Evolutionary conservation across 2,329 filamentous ascomycete genomes (phyloP).

Genomic region (Trichoderma sp.): DNA sequence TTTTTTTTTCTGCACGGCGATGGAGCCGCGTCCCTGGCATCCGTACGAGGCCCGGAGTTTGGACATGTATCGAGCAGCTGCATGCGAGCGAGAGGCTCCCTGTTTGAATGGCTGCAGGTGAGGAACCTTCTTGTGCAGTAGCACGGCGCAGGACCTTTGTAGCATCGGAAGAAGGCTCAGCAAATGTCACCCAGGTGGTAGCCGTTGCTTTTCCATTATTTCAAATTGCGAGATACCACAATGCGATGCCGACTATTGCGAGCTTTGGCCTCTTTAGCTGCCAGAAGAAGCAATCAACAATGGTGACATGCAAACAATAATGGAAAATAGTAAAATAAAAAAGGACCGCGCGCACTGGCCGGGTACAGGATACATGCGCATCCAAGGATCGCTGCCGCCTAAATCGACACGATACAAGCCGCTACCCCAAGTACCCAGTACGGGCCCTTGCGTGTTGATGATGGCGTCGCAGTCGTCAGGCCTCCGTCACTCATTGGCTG

Average conservation of each 20-base stretch:
- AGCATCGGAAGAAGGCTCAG: neutral
- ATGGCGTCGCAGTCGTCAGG: constrained; percentile 4
- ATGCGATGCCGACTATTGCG: neutral
- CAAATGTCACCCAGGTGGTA: neutral
- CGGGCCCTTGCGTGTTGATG: neutral
- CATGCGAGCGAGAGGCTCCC: constrained; percentile 8
- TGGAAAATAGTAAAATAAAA: neutral
- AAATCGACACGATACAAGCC: neutral
- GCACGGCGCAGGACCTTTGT: neutral
- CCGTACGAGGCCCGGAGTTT: neutral
- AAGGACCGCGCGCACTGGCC: neutral
- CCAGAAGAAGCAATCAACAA: neutral
- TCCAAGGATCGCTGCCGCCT: neutral
- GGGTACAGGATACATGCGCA: neutral
- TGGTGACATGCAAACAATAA: neutral
- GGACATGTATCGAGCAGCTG: constrained; percentile 13
- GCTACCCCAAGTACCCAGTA: neutral
- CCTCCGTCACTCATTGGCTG: constrained; percentile 1
- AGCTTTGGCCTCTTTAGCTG: constrained; percentile 4
- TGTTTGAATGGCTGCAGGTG: constrained; percentile 3
- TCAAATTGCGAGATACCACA: neutral
- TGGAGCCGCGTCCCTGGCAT: neutral
- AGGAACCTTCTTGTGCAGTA: neutral
- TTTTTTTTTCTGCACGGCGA: neutral
- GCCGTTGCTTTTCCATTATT: neutral